phyloP scores from a whole-genome alignment of 2,329 filamentous ascomycete genomes.

The Talaromyces sp. region DNA sequence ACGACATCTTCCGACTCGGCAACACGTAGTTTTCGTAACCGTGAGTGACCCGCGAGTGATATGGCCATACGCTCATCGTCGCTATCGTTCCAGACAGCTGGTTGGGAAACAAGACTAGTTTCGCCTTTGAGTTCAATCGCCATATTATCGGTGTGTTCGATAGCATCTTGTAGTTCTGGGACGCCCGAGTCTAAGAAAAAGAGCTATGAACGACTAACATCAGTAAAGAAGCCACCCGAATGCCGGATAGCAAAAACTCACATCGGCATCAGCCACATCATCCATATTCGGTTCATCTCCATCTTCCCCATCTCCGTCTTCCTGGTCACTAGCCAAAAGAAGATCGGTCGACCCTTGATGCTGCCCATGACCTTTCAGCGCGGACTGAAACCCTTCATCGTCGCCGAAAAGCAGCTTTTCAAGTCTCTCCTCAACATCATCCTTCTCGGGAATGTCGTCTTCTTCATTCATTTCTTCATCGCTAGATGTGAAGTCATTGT shows the following conservation, averaged over 20 bases:
- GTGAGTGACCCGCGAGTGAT: slow-evolving; percentile 71
- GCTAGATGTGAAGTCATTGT: slow-evolving; percentile 24
- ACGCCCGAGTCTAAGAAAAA: slow-evolving; percentile 77
- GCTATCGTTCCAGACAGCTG: slow-evolving; percentile 77
- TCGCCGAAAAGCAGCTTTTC: slow-evolving; percentile 88
- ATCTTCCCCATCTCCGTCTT: slow-evolving; percentile 32
- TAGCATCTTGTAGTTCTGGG: slow-evolving; percentile 35
- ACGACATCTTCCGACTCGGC: slow-evolving; percentile 82
- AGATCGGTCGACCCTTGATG: slow-evolving; percentile 41
- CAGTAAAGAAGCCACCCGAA: neutral
- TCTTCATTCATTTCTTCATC: slow-evolving; percentile 26
- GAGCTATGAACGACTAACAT: slow-evolving; percentile 46
- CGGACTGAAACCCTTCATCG: slow-evolving; percentile 72
- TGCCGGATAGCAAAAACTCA: slow-evolving; percentile 33
- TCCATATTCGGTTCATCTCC: slow-evolving; percentile 56
- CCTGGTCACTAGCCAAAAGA: slow-evolving; percentile 30
- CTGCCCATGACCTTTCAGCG: slow-evolving; percentile 58
- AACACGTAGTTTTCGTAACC: slow-evolving; percentile 76
- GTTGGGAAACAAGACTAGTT: slow-evolving; percentile 17
- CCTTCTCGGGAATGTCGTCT: slow-evolving; percentile 58
- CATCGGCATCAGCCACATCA: slow-evolving; percentile 70
- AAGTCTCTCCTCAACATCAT: slow-evolving; percentile 78
- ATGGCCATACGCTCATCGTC: slow-evolving; percentile 86
- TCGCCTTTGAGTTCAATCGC: slow-evolving; percentile 33
- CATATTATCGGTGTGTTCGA: slow-evolving; percentile 36